Evolutionary conservation across 441 rosid genomes (phyloP), one percentile per base, ranked within the genome.

Genomic region (Lepidium campestre): DNA sequence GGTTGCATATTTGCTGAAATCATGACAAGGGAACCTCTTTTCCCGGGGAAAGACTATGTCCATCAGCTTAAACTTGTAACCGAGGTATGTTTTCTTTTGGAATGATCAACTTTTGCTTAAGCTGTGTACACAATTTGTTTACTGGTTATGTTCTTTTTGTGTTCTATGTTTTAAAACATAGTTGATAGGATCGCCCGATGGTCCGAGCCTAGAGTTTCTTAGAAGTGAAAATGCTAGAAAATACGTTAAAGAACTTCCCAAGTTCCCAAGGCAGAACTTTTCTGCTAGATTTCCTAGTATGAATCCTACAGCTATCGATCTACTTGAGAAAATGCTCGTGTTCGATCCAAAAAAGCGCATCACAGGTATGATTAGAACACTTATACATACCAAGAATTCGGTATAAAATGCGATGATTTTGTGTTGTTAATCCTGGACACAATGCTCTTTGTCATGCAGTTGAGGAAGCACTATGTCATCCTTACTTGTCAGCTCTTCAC

Each of bases 171-270:
- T 36, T 36, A 37, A 1, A 64, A 39, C 59, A 71, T 36, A 85
- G 95, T 76, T 88, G 75, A 78, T 88, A 75, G 95, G 95, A 59
- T 84, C 96, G 31, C 90, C 90, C 3, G 92, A 88, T 74, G 86
- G 79, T 10, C 78, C 78, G 23, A 83, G 91, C 72, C 79, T 86
- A 6, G 92, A 85, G 25, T 88, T 88, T 73, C 87, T 88, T 13
- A 81, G 88, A 68, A 85, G 92, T 55, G 79, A 88, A 67, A 86
- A 85, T 45, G 87, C 92, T 11, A 79, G 88, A 62, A 86, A 85
- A 76, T 86, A 88, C 22, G 80, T 85, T 4, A 79, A 80, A 50
- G 90, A 85, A 63, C 86, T 87, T 20, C 90, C 90, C 1, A 85
- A 75, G 61, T 84, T 75, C 72, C 78, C 80, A 15, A 85, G 85